These are phyloP conservation scores for Beta lomatogona DNA, from an alignment of 179 eudicot species.

Conservation along the genomic window DNA sequence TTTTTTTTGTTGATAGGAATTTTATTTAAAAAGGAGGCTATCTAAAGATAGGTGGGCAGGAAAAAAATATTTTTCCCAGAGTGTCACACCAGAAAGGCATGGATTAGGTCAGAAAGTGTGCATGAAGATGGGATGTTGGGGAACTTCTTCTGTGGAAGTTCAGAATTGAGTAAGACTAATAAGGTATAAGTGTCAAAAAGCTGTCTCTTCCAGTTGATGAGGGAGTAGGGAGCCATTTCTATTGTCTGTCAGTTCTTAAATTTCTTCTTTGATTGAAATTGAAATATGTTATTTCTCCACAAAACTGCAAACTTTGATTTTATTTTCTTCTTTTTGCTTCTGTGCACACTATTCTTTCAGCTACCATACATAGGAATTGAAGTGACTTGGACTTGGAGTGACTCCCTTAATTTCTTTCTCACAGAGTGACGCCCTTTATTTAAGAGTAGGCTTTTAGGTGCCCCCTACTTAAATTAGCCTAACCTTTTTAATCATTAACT, in stretches of 20 bases:
- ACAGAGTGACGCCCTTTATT: neutral
- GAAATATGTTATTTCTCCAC: neutral
- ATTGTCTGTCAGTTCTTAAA: neutral
- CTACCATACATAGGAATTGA: neutral
- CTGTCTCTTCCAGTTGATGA: slow-evolving; percentile 1
- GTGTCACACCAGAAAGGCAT: slow-evolving; percentile 2
- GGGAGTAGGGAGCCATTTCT: neutral
- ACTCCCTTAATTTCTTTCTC: no score
- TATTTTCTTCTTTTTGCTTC: no score
- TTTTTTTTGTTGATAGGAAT: no score
- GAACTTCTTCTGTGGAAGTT: neutral
- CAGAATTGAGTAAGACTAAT: neutral
- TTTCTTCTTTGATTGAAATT: neutral
- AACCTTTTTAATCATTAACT: slow-evolving; percentile 4
- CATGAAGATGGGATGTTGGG: neutral
- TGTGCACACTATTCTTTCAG: neutral
- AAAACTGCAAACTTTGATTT: neutral
- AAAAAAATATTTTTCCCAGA: no score
- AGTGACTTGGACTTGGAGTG: neutral
- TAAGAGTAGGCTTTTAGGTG: neutral
- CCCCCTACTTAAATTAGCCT: neutral
- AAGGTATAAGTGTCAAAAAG: slow-evolving; percentile 15
- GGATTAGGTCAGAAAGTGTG: neutral
- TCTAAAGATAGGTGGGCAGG: no score
- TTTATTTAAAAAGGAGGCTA: no score